Conservation (phyloP, 2,329 filamentous ascomycete species). For the Fusarium luffae region DNA sequence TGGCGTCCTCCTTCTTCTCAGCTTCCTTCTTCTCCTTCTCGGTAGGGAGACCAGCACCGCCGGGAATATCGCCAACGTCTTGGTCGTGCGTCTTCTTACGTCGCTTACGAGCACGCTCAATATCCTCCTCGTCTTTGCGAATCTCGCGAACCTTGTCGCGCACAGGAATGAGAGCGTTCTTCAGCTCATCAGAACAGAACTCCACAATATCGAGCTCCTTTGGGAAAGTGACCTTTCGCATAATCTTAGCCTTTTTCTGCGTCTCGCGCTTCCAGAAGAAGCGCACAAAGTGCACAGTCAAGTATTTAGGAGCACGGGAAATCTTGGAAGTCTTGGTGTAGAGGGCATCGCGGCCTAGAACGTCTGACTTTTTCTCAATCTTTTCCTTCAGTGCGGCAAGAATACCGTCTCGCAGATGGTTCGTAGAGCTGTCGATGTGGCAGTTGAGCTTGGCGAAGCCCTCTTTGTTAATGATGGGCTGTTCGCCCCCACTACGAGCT, state of each 20-base stretch:
- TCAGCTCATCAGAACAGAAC: constrained; percentile 92
- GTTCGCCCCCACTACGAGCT: constrained; percentile 79
- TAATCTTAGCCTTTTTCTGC: constrained; percentile 99
- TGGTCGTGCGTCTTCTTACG: constrained; percentile 75
- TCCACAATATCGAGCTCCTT: constrained; percentile 92
- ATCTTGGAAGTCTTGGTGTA: constrained; percentile 96
- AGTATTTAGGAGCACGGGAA: constrained; percentile 89
- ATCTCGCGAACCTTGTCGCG: constrained; percentile 96
- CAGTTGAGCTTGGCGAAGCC: constrained; percentile 93
- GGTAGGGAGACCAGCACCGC: constrained; percentile 60
- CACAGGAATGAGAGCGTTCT: constrained; percentile 85
- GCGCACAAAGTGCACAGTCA: constrained; percentile 96
- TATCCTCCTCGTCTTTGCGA: constrained; percentile 92
- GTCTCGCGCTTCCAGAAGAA: constrained; percentile 98
- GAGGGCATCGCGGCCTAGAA: constrained; percentile 78
- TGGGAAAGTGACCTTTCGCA: constrained; percentile 98
- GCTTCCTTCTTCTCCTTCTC: constrained; percentile 64
- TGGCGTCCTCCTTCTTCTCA: constrained; percentile 57
- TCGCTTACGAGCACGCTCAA: constrained; percentile 90
- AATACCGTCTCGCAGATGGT: constrained; percentile 91
- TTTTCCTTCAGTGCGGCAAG: constrained; percentile 84
- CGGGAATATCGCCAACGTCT: constrained; percentile 58
- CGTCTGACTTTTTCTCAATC: constrained; percentile 87
- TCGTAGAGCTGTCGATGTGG: constrained; percentile 88
- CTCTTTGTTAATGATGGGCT: constrained; percentile 74